A percentile compares a stretch with the other conserved stretches of the same genome.
Evolutionary conservation across 2,329 filamentous ascomycete species (phyloP).

Genomic region (Fonsecaea nubica): DNA sequence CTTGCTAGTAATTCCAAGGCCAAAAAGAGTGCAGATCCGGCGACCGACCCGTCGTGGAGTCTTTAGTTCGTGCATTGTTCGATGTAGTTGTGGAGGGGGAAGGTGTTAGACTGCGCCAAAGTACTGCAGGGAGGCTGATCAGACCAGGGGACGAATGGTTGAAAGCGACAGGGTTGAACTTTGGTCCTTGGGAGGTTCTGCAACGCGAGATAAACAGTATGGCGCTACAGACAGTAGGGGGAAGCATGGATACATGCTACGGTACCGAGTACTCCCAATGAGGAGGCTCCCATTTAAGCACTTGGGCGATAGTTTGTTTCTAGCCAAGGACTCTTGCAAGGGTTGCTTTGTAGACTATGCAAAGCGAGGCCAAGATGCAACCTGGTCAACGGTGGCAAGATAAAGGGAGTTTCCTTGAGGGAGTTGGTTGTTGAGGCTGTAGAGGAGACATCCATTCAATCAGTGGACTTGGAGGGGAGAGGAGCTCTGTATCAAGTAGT

Average conservation of each 20-base stretch:
- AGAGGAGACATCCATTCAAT: background rate
- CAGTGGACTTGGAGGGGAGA: background rate
- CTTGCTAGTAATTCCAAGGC: background rate
- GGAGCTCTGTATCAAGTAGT: too few relatives aligned
- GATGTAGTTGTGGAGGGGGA: background rate
- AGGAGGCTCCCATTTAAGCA: background rate
- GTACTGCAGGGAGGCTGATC: background rate
- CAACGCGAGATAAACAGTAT: conserved; percentile 8
- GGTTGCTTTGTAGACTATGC: background rate
- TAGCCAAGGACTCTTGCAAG: background rate
- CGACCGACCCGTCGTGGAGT: background rate
- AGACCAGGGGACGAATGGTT: background rate
- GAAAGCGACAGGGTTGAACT: background rate
- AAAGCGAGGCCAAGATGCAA: background rate
- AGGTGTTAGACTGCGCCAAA: background rate
- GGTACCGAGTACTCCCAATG: background rate
- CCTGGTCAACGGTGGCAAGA: background rate
- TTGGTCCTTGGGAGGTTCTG: background rate
- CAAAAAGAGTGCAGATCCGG: background rate
- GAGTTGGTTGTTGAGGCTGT: background rate
- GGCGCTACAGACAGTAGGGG: background rate
- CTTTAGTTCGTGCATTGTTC: background rate
- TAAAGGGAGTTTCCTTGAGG: background rate
- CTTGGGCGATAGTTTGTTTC: background rate
- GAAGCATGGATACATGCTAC: too few relatives aligned